A percentile compares a stretch with the other conserved stretches of the same genome.
phyloP scores from a whole-genome alignment of 331 rosid species.

The Malus hybrid region DNA sequence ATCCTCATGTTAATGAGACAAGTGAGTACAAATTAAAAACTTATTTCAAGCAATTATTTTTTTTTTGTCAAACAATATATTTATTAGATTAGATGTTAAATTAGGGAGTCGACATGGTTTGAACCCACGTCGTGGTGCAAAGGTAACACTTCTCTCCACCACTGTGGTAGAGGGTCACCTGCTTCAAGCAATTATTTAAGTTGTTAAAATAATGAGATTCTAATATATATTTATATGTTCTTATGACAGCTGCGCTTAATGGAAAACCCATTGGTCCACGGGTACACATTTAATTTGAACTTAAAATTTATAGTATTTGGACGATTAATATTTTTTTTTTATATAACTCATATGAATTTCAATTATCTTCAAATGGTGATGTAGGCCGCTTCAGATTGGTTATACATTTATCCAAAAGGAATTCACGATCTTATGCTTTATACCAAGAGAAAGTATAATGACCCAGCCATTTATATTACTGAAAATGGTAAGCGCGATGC shows the following conservation, averaged over 20 bases:
- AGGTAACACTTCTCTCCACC: too few species aligned
- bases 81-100: not conserved
- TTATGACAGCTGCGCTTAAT: too few species aligned
- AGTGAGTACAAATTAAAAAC: not conserved
- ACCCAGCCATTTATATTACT: constrained; percentile 50
- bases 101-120: too few species aligned
- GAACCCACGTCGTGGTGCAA: too few species aligned
- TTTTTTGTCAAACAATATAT: not conserved
- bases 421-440: constrained; percentile 31
- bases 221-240: too few species aligned
- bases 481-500: constrained; percentile 38
- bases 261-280: too few species aligned
- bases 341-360: not conserved
- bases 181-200: too few species aligned
- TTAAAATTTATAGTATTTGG: too few species aligned
- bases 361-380: not conserved
- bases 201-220: too few species aligned
- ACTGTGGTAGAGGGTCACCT: too few species aligned
- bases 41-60: not conserved
- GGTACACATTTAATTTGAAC: too few species aligned
- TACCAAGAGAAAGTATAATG: constrained; percentile 33
- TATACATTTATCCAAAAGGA: constrained; percentile 48
- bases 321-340: too few species aligned
- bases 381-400: constrained; percentile 48
- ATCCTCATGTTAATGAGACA: not conserved